Base-by-base conservation (phyloP, 2,329 filamentous ascomycete species). In the Sordariomycetes sp. region DNA sequence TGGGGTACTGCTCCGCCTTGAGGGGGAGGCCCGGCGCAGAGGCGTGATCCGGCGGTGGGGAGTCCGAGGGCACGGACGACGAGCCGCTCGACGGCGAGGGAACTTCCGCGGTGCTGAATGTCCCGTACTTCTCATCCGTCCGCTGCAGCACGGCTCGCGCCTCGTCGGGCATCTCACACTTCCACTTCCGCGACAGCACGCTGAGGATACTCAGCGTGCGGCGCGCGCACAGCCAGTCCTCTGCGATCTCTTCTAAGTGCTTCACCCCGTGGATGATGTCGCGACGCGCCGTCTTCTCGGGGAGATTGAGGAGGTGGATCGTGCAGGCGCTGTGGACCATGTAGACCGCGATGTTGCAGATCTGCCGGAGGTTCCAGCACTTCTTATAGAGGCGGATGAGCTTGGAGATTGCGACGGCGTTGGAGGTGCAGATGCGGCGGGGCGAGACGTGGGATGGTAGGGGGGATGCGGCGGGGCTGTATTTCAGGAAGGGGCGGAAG, bases 321-420 rank as follows among this genome's bases (percentile, higher is more conserved):
- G 90, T 96, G 67, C 90, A 96, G 34, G 94, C 91, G 4, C 90
- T 94, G 68, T 97, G 92, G 0, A 88, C 80, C 71, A 97, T 96
- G 69, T 99, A 99, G 0, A 97, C 90, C 2, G 88, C 91, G 64
- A 97, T 90, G 65, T 97, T 97, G 72, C 89, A 95, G 36, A 99
- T 96, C 67, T 97, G 92, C 4, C 90, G 84, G 13, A 97, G 73
- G 10, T 92, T 90, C 69, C 96, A 95, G 1, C 86, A 86, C 63
- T 92, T 89, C 69, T 95, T 96, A 72, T 97, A 99, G 1, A 96
- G 74, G 0, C 94, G 85, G 73, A 96, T 86, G n/a, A 96, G 75
- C 66, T 96, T 97, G 0, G 91, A 96, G 57, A 97, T 94, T 61
- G 86, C 85, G 1, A 86, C 84, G 0, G 94, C 92, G 56, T 94